Evolutionary conservation across 2,329 filamentous ascomycete species (phyloP).

Genomic region (Fusarium annulatum): DNA sequence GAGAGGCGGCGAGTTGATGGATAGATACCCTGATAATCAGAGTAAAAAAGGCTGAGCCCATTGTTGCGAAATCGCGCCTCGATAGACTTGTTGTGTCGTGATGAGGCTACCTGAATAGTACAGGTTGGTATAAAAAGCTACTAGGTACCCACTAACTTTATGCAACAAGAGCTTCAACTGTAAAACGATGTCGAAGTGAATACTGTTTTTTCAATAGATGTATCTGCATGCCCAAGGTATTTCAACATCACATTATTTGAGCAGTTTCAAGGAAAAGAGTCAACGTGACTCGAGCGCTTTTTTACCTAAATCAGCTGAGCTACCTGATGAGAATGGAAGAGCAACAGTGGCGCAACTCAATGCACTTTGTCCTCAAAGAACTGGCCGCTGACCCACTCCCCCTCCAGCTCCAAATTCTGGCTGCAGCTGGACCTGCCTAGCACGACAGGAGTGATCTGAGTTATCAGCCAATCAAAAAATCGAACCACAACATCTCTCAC

Average conservation of each 20-base stretch:
- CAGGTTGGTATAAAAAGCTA: background rate
- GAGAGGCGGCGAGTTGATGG: conserved; percentile 2
- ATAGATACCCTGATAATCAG: conserved; percentile 29
- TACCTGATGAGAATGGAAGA: background rate
- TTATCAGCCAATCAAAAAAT: conserved; percentile 37
- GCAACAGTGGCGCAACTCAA: background rate
- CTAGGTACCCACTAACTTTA: background rate
- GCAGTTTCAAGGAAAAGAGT: background rate
- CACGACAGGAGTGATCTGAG: conserved; percentile 27
- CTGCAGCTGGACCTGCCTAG: background rate
- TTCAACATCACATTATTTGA: background rate
- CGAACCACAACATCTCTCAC: conserved; percentile 20
- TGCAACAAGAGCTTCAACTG: background rate
- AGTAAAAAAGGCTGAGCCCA: conserved; percentile 14
- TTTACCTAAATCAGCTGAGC: background rate
- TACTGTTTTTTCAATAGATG: no score
- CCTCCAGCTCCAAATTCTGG: conserved; percentile 3
- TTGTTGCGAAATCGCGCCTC: conserved; percentile 1
- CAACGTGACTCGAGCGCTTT: background rate
- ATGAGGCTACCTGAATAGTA: background rate
- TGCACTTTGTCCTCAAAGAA: background rate
- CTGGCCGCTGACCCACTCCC: conserved; percentile 9
- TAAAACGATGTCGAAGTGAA: background rate
- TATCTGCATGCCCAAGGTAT: background rate
- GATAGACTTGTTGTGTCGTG: background rate